phyloP scores from a whole-genome alignment of 2,329 filamentous ascomycete species.

The Capronia americana region DNA sequence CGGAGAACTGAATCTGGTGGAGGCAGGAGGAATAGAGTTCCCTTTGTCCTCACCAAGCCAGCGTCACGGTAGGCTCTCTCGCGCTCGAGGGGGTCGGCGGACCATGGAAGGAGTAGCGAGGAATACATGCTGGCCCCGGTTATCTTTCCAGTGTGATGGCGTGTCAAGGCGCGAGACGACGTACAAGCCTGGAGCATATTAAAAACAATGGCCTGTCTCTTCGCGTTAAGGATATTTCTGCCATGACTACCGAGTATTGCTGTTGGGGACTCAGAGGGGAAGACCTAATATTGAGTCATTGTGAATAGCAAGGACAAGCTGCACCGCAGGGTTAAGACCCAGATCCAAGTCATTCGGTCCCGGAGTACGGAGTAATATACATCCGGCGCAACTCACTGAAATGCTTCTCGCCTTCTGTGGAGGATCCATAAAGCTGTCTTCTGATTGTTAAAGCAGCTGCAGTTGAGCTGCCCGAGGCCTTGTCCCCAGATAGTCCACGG shows the following conservation, averaged over 20 bases:
- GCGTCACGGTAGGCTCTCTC: constrained; percentile 34
- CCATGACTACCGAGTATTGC: background rate
- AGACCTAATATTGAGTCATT: background rate
- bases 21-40: constrained; percentile 40
- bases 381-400: background rate
- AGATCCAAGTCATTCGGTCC: background rate
- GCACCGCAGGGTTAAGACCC: too few relatives aligned
- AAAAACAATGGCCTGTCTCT: background rate
- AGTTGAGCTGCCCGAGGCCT: background rate
- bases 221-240: background rate
- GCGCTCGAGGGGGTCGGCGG: constrained; percentile 23
- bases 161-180: background rate
- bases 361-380: background rate
- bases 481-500: background rate
- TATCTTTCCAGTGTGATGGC: background rate
- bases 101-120: constrained; percentile 37
- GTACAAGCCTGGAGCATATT: background rate
- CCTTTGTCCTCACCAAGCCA: constrained; percentile 37
- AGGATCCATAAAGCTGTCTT: background rate
- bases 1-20: constrained; percentile 28
- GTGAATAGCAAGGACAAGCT: background rate
- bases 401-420: background rate
- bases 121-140: constrained; percentile 30
- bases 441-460: background rate
- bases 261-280: background rate